A percentile compares a stretch with the other conserved stretches of the same genome.
Evolutionary conservation across 1,284 basidiomycete species (phyloP).

Genomic region (Bjerkandera adusta): DNA sequence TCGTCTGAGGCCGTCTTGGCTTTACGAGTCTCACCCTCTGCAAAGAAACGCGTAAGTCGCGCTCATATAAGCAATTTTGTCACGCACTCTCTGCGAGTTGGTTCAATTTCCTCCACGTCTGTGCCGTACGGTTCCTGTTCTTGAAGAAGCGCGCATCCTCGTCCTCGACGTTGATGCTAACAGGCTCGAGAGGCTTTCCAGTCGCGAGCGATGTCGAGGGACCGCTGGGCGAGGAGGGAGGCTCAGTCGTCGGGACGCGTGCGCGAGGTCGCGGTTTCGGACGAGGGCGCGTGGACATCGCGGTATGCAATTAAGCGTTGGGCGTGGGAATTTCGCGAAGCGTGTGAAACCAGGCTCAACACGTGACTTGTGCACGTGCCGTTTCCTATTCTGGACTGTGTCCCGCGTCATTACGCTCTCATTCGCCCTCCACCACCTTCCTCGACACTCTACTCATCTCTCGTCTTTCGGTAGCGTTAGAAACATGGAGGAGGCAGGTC

Average conservation of each 20-base stretch:
- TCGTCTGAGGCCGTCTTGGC: constrained; percentile 19
- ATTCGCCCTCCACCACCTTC: neutral
- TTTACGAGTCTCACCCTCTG: constrained; percentile 20
- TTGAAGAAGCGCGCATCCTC: constrained; percentile 66
- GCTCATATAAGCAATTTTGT: neutral
- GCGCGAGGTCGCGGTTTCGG: constrained; percentile 50
- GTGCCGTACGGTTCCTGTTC: constrained; percentile 50
- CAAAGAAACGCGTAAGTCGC: neutral
- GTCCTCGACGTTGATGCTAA: constrained; percentile 33
- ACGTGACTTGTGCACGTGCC: constrained; percentile 14
- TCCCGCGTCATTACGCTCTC: neutral
- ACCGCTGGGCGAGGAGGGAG: constrained; percentile 23
- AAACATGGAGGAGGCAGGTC: constrained; percentile 27
- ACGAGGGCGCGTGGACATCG: constrained; percentile 45
- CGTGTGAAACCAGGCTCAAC: constrained; percentile 9
- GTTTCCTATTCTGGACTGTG: neutral
- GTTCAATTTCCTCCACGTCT: constrained; percentile 57
- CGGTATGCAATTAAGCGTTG: constrained; percentile 23
- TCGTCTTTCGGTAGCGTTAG: constrained; percentile 6
- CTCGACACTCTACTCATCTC: neutral
- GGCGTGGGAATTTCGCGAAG: constrained; percentile 44
- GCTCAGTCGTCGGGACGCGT: constrained; percentile 22
- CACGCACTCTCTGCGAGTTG: constrained; percentile 49
- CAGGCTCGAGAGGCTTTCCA: neutral
- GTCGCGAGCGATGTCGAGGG: constrained; percentile 14